phyloP scores from a whole-genome alignment of 2,329 filamentous ascomycete species.

The Endothia cerciana region DNA sequence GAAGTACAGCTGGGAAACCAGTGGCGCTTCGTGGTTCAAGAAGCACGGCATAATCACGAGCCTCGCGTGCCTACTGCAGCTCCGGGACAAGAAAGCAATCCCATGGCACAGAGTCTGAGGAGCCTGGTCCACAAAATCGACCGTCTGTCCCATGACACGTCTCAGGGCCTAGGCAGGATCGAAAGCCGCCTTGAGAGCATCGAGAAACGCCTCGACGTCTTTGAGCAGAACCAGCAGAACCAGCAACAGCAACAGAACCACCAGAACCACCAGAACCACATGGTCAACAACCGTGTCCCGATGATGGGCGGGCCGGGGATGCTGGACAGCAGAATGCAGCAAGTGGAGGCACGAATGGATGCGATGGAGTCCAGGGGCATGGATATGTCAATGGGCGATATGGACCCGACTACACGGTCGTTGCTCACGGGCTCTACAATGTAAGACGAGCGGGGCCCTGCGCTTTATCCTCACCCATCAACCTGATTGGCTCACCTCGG shows the following conservation, averaged over 20 bases:
- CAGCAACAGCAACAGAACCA: conserved; percentile 30
- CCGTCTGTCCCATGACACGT: conserved; percentile 60
- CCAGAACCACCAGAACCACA: conserved; percentile 29
- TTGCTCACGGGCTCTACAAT: conserved; percentile 41
- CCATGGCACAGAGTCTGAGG: conserved; percentile 60
- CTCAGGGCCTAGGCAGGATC: conserved; percentile 55
- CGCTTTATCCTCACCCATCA: not conserved
- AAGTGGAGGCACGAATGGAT: conserved; percentile 43
- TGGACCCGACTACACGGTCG: conserved; percentile 40
- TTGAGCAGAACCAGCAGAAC: conserved; percentile 46
- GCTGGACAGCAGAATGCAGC: conserved; percentile 36
- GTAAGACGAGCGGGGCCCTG: conserved; percentile 32
- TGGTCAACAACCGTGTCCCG: conserved; percentile 31
- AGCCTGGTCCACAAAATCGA: conserved; percentile 64
- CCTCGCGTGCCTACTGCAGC: conserved; percentile 58
- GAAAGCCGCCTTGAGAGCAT: conserved; percentile 55
- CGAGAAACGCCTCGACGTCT: conserved; percentile 53
- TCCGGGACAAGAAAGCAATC: conserved; percentile 61
- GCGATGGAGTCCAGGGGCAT: conserved; percentile 44
- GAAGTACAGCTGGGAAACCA: conserved; percentile 66
- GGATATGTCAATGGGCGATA: conserved; percentile 45
- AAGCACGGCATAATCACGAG: conserved; percentile 65
- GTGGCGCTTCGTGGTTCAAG: conserved; percentile 67
- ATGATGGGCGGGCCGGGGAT: conserved; percentile 31
- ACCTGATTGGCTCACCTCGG: not conserved